Evolutionary conservation across 2,329 filamentous ascomycete genomes (phyloP).

Genomic region (Xylogone sp.): DNA sequence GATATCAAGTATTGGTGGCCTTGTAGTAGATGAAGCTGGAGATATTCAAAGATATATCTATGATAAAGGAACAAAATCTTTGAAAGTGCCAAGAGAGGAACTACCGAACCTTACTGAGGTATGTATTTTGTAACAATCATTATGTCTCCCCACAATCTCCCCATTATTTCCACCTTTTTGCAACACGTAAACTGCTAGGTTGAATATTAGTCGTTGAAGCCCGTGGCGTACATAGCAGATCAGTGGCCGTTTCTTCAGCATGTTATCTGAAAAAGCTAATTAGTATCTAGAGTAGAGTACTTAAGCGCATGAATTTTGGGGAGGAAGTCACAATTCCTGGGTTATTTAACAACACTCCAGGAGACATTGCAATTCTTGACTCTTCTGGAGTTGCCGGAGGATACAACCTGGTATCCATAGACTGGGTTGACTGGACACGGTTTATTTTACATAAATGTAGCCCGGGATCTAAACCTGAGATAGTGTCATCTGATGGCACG

Average conservation of each 20-base stretch:
- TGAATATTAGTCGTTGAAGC: too few relatives aligned
- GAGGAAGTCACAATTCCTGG: background rate
- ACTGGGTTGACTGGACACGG: background rate
- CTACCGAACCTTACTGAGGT: background rate
- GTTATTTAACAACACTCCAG: background rate
- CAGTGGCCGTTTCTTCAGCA: too few relatives aligned
- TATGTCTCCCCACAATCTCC: too few relatives aligned
- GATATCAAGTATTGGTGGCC: background rate
- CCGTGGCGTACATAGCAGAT: too few relatives aligned
- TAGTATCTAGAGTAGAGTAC: background rate
- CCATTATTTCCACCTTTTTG: too few relatives aligned
- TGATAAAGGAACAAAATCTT: background rate
- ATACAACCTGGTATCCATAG: background rate
- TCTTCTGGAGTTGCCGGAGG: background rate
- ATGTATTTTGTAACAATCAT: background rate
- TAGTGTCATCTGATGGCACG: background rate
- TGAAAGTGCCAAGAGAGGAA: background rate
- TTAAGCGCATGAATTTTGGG: background rate
- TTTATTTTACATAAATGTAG: background rate
- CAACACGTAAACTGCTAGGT: too few relatives aligned
- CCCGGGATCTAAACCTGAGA: background rate
- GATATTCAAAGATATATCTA: background rate
- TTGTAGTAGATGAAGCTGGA: background rate
- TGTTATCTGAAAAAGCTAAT: background rate
- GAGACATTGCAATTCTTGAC: background rate